Base-by-base conservation (phyloP, 2,329 filamentous ascomycete species). In the Fusarium robinianum region DNA sequence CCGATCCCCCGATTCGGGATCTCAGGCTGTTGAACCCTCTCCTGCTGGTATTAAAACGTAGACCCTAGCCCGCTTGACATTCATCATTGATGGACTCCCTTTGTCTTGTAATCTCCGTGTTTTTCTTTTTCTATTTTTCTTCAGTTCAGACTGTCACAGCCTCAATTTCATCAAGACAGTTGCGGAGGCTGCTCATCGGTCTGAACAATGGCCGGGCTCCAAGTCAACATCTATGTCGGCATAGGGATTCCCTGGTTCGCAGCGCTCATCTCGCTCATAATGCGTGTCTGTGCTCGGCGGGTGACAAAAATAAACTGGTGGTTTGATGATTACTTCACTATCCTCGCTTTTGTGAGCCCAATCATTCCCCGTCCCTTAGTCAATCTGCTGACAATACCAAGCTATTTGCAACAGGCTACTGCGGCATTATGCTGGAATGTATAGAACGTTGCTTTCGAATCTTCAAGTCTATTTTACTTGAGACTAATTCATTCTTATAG, bases 251-350 rank as follows among this genome's bases (percentile, higher is more conserved):
- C 57, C 16, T 61, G 55, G 58, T 14, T 47, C 11, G 53, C 48
- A 5, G 58, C 58, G 5, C 16, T 59, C 12, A 22, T 57, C 16
- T 44, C 58, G 6, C 23, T 60, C 25, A 26, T 53, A 8, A 42
- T 57, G 12, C 50, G 58, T 8, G n/a, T 58, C 0, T 41, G 51
- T 26, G 58, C 58, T 3, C 35, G 58, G 5, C 56, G 51, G 2
- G 51, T 61, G 41, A 61, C 54, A 5, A 61, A 61, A 33, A 43
- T 55, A 3, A 11, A 12, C 1, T 61, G 58, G 58, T 61, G 58
- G 54, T 51, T 41, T 32, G 58, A 61, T 23, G 58, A 61, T 22
- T 61, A 60, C 26, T 30, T 61, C 12, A 55, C 51, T 14, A 22
- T 61, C 1, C 26, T 30, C 8, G 58, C 58, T 5, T 61, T 61